Evolutionary conservation across 2,329 filamentous ascomycete genomes (phyloP).

Genomic region (Torrubiella hemipterigena): DNA sequence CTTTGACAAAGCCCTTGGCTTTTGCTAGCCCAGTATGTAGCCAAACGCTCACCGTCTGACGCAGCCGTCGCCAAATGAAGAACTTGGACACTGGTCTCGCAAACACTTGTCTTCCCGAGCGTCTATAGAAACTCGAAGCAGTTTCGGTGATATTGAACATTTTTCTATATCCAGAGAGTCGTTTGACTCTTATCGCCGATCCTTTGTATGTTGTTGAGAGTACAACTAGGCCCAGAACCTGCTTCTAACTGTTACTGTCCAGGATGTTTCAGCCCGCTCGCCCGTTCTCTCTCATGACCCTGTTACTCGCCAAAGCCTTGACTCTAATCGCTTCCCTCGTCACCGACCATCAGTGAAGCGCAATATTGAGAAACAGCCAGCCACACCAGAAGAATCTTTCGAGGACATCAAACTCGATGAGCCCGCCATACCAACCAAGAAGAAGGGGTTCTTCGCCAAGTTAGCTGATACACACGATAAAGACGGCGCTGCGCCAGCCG

Average conservation of each 20-base stretch:
- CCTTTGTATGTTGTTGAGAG: conserved; percentile 73
- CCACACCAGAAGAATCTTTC: conserved; percentile 69
- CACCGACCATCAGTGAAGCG: conserved; percentile 49
- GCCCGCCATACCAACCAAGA: conserved; percentile 32
- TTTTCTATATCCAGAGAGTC: conserved; percentile 95
- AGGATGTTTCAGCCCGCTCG: conserved; percentile 87
- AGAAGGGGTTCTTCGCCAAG: conserved; percentile 63
- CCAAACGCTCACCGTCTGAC: conserved; percentile 5
- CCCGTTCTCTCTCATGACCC: conserved; percentile 52
- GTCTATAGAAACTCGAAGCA: conserved; percentile 44
- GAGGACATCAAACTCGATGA: conserved; percentile 89
- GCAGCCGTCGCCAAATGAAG: conserved; percentile 80
- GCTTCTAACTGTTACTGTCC: too few relatives aligned
- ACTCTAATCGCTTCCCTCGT: conserved; percentile 56
- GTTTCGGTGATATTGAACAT: conserved; percentile 73
- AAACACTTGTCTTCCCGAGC: conserved; percentile 38
- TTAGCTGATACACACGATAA: conserved; percentile 51
- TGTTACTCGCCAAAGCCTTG: conserved; percentile 65
- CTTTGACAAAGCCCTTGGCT: background rate
- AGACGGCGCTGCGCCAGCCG: conserved; percentile 22
- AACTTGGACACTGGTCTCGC: conserved; percentile 65
- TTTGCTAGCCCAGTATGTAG: too few relatives aligned
- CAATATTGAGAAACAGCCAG: conserved; percentile 44
- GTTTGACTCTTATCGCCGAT: conserved; percentile 91
- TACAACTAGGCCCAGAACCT: too few relatives aligned